Conservation (phyloP, 768 basidiomycete genomes). For the Leucocoprinus birnbaumii region DNA sequence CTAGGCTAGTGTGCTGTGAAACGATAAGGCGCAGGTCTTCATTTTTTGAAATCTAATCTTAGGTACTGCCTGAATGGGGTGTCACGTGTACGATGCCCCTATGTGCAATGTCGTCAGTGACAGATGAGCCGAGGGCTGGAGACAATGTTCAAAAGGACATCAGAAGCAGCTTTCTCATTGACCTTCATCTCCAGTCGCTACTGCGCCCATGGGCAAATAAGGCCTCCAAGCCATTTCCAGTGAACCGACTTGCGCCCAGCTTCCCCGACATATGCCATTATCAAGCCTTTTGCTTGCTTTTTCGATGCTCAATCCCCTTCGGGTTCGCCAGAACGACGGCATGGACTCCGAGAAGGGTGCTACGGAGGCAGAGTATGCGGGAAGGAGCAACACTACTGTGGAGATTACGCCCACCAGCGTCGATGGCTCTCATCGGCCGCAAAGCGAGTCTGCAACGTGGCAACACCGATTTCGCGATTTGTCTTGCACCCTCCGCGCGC, state of each 20-base stretch:
- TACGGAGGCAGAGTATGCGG: neutral
- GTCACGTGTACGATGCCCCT: neutral
- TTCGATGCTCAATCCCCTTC: too few species aligned
- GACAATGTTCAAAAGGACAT: too few species aligned
- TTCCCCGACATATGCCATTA: neutral
- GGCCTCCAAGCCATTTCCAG: too few species aligned
- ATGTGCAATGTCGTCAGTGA: neutral
- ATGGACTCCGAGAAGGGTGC: neutral
- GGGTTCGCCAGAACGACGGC: too few species aligned
- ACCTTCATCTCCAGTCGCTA: too few species aligned
- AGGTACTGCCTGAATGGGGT: neutral
- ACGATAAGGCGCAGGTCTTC: neutral
- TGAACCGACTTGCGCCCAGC: too few species aligned
- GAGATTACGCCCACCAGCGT: too few species aligned
- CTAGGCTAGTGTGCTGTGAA: neutral
- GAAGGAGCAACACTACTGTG: too few species aligned
- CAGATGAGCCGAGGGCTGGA: too few species aligned
- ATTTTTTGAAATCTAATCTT: neutral
- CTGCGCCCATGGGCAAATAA: too few species aligned
- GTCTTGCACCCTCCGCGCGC: neutral
- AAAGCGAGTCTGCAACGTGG: neutral
- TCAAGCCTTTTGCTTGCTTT: neutral
- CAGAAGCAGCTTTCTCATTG: too few species aligned
- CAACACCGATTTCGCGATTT: neutral
- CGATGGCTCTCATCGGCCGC: too few species aligned